Evolutionary conservation across 192 early-diverging fungal genomes (phyloP), one percentile per base, ranked within the genome.

Genomic region (Coemansia interrupta): DNA sequence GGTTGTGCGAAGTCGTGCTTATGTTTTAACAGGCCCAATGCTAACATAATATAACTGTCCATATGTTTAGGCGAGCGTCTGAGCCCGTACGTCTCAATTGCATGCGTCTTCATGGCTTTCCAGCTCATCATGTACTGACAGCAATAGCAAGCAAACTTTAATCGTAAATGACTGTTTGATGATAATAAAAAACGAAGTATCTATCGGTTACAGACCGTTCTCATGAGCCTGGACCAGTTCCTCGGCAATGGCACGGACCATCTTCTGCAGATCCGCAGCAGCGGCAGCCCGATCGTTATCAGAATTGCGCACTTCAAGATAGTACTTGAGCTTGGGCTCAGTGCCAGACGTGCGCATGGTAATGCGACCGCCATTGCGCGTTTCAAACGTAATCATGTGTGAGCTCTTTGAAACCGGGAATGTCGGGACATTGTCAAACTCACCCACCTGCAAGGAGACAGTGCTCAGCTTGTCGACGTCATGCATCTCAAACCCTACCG

Each of bases 321-420:
- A 92, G 63, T 90, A 91, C 77, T 93, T 94, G 74, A 94, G 83
- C 66, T 93, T 97, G 62, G 90, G 94, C 70, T 95, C 95, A 6
- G 93, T 94, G 7, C 91, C 91, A 49, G 88, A 83, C 2, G 88
- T 86, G 54, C 85, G 80, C 65, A 88, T 63, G 9, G 86, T 89
- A 50, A 85, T 80, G 19, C 87, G 83, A 43, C 80, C 84, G 42
- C 80, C 82, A 40, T 89, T 86, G 56, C 86, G 83, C 13, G 88
- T 83, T 58, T 80, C 79, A 64, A 97, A 92, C 0, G 94, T 97
- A 36, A 97, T 85, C 95, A 97, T 97, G 29, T 97, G 89, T 5
- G 92, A 86, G 5, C 83, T 80, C 1, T 80, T 60, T 2, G 90
- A 90, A 2, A 88, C 85, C 2, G 91, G 91, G 38, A 97, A 78